These are phyloP conservation scores for Colletotrichum somersetense DNA, from an alignment of 2,329 filamentous ascomycete species.

Conservation along the genomic window DNA sequence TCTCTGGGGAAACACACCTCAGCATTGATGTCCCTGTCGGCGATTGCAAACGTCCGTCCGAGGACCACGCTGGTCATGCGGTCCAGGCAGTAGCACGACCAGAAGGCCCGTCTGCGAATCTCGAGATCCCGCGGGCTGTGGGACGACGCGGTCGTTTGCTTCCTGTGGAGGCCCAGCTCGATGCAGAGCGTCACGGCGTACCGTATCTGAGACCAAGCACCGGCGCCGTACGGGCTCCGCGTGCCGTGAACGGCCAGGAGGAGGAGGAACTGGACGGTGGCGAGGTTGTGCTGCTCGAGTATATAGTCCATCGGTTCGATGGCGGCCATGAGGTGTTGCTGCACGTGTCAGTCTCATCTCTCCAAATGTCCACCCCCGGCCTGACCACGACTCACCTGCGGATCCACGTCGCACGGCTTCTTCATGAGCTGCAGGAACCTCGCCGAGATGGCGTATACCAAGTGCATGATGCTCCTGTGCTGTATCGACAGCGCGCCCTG, in stretches of 20 bases:
- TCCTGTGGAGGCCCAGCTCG: constrained; percentile 50
- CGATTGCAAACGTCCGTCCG: constrained; percentile 52
- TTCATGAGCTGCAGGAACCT: constrained; percentile 46
- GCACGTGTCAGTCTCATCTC: not conserved
- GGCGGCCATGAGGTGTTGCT: constrained; percentile 48
- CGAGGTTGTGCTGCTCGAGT: constrained; percentile 50
- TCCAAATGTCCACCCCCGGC: fast-evolving
- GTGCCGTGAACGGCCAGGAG: constrained; percentile 51
- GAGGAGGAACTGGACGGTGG: constrained; percentile 50
- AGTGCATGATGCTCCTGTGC: constrained; percentile 46
- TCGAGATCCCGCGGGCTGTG: constrained; percentile 43
- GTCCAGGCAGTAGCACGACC: constrained; percentile 53
- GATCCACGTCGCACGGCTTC: constrained; percentile 45
- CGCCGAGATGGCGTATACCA: constrained; percentile 47
- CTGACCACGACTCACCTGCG: constrained; percentile 36
- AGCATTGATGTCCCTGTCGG: constrained; percentile 51
- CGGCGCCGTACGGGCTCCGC: constrained; percentile 51
- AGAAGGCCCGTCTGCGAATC: constrained; percentile 50
- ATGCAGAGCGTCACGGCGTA: constrained; percentile 50
- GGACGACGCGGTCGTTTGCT: constrained; percentile 10
- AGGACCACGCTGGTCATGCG: constrained; percentile 50
- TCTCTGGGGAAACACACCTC: constrained; percentile 39
- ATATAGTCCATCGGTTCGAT: constrained; percentile 50
- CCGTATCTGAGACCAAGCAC: constrained; percentile 51
- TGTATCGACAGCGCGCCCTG: constrained; percentile 43